Evolutionary conservation across 73 alveolate genomes (phyloP), one percentile per base, ranked within the genome.

Genomic region (Symbiodinium natans): DNA sequence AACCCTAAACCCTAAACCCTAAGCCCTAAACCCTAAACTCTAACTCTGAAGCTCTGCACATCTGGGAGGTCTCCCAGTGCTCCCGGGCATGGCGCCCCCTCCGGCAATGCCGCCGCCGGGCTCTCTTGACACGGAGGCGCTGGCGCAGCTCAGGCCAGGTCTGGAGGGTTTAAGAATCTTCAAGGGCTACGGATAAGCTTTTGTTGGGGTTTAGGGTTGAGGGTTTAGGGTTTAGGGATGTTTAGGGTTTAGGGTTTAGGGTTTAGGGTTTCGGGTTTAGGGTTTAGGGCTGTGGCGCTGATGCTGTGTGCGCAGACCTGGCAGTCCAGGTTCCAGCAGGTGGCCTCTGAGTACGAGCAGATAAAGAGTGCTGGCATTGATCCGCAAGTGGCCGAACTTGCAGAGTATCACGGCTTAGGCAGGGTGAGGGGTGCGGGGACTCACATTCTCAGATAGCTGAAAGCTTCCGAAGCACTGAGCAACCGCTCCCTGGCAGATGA

Each of bases 271-370:
- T 83, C 75, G 19, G 29, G 13, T 40, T 8, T n/a, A n/a, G n/a
- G n/a, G n/a, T n/a, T n/a, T n/a, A n/a, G n/a, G n/a, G n/a, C n/a
- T n/a, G n/a, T n/a, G n/a, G n/a, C n/a, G n/a, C n/a, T 31, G 41
- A 13, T 10, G 29, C 34, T 27, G 48, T 48, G n/a, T n/a, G n/a
- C n/a, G n/a, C n/a, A n/a, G n/a, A n/a, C n/a, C n/a, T n/a, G n/a
- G n/a, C n/a, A n/a, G n/a, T 63, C 25, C 85, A 90, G 97, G 97
- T 90, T 90, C 31, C 97, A 90, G 80, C 97, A 90, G 19, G 97
- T 90, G 75, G 97, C 97, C 88, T 41, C 97, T 1, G 97, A 90
- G 88, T 90, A 90, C 77, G 97, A 90, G 87, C 97, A 90, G 75
- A 90, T 90, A 88, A 90, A 90, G 48, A 90, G 88, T 21, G 97